These are phyloP conservation scores for Cryphonectria naterciae DNA, from an alignment of 2,329 filamentous ascomycete species.

Conservation along the genomic window DNA sequence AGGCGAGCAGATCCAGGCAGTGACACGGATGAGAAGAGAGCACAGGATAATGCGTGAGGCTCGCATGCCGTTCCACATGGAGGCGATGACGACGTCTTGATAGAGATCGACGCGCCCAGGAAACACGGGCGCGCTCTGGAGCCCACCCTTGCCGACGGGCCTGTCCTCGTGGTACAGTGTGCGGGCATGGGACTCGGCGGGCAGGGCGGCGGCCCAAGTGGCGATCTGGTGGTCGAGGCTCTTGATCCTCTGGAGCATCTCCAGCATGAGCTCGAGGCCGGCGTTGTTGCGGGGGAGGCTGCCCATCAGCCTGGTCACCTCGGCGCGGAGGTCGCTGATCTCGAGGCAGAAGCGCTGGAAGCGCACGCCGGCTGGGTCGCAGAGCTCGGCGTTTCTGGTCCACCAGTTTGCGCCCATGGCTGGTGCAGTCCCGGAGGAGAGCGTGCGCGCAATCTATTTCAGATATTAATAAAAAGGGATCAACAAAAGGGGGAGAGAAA, in stretches of 20 bases:
- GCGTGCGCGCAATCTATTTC: conserved; percentile 54
- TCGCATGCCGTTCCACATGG: conserved; percentile 59
- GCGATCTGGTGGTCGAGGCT: conserved; percentile 57
- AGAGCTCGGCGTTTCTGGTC: conserved; percentile 55
- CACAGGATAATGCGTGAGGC: conserved; percentile 58
- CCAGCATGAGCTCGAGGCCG: conserved; percentile 55
- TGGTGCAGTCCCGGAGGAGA: conserved; percentile 57
- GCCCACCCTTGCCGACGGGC: conserved; percentile 54
- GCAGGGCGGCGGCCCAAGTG: conserved; percentile 54
- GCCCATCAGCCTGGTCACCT: conserved; percentile 55
- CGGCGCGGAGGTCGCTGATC: conserved; percentile 57
- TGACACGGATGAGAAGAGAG: conserved; percentile 60
- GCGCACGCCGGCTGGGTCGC: conserved; percentile 47
- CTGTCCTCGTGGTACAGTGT: conserved; percentile 61
- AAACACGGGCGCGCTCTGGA: conserved; percentile 54
- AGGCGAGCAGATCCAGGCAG: conserved; percentile 63
- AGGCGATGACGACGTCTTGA: conserved; percentile 59
- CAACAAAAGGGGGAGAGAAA: background rate
- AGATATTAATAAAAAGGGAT: background rate
- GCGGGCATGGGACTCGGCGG: conserved; percentile 53
- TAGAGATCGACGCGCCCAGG: conserved; percentile 65
- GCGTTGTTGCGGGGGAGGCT: conserved; percentile 50
- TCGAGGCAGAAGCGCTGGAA: conserved; percentile 58
- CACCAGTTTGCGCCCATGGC: conserved; percentile 63
- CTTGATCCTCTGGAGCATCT: conserved; percentile 56